Evolutionary conservation across 2,329 filamentous ascomycete genomes (phyloP).

Genomic region (Cladorrhinum sp.): DNA sequence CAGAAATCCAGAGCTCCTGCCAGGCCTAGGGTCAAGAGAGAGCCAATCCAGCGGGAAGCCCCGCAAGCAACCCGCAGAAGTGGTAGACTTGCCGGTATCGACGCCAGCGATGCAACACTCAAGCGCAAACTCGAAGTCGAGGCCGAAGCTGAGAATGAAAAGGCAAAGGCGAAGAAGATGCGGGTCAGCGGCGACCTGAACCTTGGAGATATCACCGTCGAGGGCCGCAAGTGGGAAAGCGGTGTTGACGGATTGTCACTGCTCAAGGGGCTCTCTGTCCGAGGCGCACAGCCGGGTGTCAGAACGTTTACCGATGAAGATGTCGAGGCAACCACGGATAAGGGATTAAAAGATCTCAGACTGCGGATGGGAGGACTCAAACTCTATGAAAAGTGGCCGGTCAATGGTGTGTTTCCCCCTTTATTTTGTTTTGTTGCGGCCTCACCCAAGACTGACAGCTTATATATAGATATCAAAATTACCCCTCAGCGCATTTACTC

Average conservation of each 20-base stretch:
- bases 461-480: conserved; percentile 76
- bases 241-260: conserved; percentile 64
- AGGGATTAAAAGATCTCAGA: conserved; percentile 68
- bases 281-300: conserved; percentile 73
- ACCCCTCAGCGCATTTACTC: conserved; percentile 85
- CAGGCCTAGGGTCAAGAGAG: conserved; percentile 34
- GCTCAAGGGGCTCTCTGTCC: conserved; percentile 50
- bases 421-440: background rate
- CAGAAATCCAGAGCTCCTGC: conserved; percentile 18
- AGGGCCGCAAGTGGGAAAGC: conserved; percentile 71
- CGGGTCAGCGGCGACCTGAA: conserved; percentile 59
- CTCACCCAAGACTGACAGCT: background rate
- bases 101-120: conserved; percentile 44
- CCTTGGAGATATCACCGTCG: conserved; percentile 74
- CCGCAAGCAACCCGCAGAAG: conserved; percentile 55
- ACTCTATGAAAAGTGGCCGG: conserved; percentile 80
- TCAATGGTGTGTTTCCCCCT: conserved; percentile 58
- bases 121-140: conserved; percentile 54
- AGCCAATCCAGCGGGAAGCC: conserved; percentile 47
- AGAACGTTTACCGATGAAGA: conserved; percentile 85
- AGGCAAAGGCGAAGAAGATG: conserved; percentile 56
- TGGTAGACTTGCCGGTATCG: conserved; percentile 55
- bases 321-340: conserved; percentile 73
- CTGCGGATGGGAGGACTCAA: conserved; percentile 73
- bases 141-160: conserved; percentile 39